These are phyloP conservation scores for Leccinum fuscescens DNA, from an alignment of 1,284 basidiomycete genomes.

Conservation along the genomic window DNA sequence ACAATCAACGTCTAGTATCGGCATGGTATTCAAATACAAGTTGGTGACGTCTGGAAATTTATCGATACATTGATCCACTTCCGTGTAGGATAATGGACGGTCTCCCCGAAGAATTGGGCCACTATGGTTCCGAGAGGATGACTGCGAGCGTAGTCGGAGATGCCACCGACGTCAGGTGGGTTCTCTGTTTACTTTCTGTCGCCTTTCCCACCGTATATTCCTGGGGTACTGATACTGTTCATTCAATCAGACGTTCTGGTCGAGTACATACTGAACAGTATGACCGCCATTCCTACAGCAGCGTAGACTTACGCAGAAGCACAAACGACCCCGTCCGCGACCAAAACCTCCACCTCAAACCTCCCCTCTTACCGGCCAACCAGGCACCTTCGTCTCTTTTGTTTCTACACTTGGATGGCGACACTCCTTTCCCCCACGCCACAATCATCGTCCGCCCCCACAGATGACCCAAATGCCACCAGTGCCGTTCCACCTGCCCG, in stretches of 20 bases:
- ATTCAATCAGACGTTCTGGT: too few relatives aligned
- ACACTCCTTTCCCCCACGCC: not conserved
- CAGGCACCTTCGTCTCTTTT: constrained; percentile 27
- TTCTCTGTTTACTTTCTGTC: too few relatives aligned
- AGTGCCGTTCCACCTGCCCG: constrained; percentile 12
- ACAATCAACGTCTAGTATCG: constrained; percentile 54
- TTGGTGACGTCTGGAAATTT: constrained; percentile 22
- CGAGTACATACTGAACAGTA: too few relatives aligned
- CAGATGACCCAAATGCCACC: not conserved
- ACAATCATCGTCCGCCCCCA: not conserved
- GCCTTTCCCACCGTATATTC: too few relatives aligned
- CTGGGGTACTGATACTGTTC: too few relatives aligned
- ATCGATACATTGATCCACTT: not conserved
- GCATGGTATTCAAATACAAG: constrained; percentile 81
- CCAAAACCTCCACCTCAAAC: constrained; percentile 21
- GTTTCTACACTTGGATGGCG: constrained; percentile 19
- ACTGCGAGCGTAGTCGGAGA: too few relatives aligned
- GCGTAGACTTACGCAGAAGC: constrained; percentile 7
- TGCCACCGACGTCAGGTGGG: too few relatives aligned
- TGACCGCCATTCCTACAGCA: not conserved
- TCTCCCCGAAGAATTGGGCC: constrained; percentile 50
- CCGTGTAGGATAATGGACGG: constrained; percentile 61
- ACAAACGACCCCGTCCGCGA: constrained; percentile 14
- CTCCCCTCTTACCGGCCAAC: constrained; percentile 14
- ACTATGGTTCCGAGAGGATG: constrained; percentile 54